Evolutionary conservation across 2,329 filamentous ascomycete species (phyloP).

Genomic region (Corynespora cassiicola): DNA sequence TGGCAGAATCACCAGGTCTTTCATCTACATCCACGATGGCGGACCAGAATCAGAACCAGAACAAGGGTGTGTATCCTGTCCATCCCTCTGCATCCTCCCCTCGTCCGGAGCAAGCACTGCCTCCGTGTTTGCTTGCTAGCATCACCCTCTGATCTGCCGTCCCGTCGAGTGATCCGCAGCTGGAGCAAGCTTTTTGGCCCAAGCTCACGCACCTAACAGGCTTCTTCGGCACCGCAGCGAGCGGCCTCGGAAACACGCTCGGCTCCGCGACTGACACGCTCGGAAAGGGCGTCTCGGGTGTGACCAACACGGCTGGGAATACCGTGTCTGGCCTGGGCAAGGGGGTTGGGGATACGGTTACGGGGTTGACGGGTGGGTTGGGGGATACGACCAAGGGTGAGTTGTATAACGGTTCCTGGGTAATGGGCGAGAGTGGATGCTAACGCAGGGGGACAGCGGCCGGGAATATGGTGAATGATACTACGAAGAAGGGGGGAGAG

Average conservation of each 20-base stretch:
- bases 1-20: too few species aligned
- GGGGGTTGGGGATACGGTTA: slow-evolving; percentile 43
- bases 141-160: too few species aligned
- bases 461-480: slow-evolving; percentile 34
- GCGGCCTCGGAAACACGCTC: slow-evolving; percentile 41
- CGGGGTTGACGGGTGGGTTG: slow-evolving; percentile 38
- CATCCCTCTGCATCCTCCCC: too few species aligned
- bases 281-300: slow-evolving; percentile 39
- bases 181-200: too few species aligned
- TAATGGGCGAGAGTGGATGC: not conserved
- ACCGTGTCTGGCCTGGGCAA: slow-evolving; percentile 39
- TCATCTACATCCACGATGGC: too few species aligned
- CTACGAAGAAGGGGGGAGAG: slow-evolving; percentile 32
- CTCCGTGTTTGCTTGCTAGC: too few species aligned
- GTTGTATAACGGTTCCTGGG: slow-evolving; percentile 7
- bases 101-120: too few species aligned
- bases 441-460: slow-evolving; percentile 27
- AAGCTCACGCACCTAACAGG: slow-evolving; percentile 22
- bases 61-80: slow-evolving; percentile 24
- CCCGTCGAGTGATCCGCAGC: too few species aligned
- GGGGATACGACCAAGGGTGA: slow-evolving; percentile 44
- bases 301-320: slow-evolving; percentile 38
- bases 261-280: slow-evolving; percentile 41
- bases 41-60: slow-evolving; percentile 24
- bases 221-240: slow-evolving; percentile 40